These are phyloP conservation scores for Blumeriella jaapii DNA, from an alignment of 2,329 filamentous ascomycete species.

Conservation along the genomic window DNA sequence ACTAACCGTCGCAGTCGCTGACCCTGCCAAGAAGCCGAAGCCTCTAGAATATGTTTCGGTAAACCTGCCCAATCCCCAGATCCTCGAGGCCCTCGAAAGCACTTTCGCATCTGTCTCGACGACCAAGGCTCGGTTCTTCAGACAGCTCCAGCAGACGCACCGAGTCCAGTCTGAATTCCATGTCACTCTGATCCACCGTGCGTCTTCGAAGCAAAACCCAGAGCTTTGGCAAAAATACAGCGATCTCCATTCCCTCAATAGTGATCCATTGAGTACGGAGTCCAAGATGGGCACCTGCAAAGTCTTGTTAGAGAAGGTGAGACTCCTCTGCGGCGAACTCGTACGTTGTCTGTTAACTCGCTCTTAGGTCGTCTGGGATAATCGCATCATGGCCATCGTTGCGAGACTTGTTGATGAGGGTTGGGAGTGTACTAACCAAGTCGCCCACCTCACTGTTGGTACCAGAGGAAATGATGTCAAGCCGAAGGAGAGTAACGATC, in stretches of 20 bases:
- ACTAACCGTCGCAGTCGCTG: slow-evolving; percentile 8
- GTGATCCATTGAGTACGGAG: slow-evolving; percentile 29
- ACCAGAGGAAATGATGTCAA: slow-evolving; percentile 67
- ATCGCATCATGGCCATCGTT: slow-evolving; percentile 82
- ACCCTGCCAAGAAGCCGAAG: slow-evolving; percentile 35
- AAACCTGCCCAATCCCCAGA: slow-evolving; percentile 37
- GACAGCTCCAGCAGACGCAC: slow-evolving; percentile 57
- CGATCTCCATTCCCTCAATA: slow-evolving; percentile 38
- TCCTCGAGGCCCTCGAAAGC: slow-evolving; percentile 51
- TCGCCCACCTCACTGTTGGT: slow-evolving; percentile 84
- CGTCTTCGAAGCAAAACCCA: slow-evolving; percentile 45
- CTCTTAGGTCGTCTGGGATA: slow-evolving; percentile 64
- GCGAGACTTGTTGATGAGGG: slow-evolving; percentile 55
- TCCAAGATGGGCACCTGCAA: slow-evolving; percentile 51
- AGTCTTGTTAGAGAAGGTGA: slow-evolving; percentile 49
- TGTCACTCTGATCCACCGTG: slow-evolving; percentile 83
- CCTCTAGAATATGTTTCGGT: slow-evolving; percentile 56
- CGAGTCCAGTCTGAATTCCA: slow-evolving; percentile 83
- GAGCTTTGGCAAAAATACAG: slow-evolving; percentile 67
- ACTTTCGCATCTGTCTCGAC: slow-evolving; percentile 49
- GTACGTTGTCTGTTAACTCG: slow-evolving; percentile 1
- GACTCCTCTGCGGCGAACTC: slow-evolving; percentile 11
- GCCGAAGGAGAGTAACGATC: slow-evolving; percentile 85
- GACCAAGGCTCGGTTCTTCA: slow-evolving; percentile 56
- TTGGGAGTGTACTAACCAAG: slow-evolving; percentile 63